Conservation (phyloP, 805 yeast species). For the Danielia reshetovae region DNA sequence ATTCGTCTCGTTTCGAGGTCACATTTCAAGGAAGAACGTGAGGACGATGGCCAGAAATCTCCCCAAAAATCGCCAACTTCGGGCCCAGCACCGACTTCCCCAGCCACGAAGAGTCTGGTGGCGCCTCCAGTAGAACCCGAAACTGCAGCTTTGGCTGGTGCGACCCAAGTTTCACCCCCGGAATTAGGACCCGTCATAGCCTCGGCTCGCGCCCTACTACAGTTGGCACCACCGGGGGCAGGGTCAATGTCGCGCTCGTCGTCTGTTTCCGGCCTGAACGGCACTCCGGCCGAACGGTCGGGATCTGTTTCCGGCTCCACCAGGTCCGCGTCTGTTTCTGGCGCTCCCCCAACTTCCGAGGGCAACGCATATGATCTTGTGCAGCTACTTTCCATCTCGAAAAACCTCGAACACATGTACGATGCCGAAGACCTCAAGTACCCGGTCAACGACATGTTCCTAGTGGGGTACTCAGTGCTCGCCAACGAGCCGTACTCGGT, state of each 20-base stretch:
- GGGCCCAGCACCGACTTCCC: not conserved
- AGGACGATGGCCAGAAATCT: not conserved
- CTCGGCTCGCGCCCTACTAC: slow-evolving; percentile 9
- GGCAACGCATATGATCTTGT: not conserved
- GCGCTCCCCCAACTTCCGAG: too few species aligned
- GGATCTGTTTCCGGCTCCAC: not conserved
- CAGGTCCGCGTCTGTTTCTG: not conserved
- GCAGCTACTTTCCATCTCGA: slow-evolving; percentile 26
- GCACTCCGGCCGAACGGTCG: not conserved
- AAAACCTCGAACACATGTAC: slow-evolving; percentile 19
- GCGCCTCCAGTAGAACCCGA: too few species aligned
- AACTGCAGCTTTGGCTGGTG: slow-evolving; percentile 1
- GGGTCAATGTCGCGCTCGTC: not conserved
- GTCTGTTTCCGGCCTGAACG: not conserved
- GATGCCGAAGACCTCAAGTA: slow-evolving; percentile 5
- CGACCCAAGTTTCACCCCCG: not conserved
- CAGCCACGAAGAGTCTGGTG: not conserved
- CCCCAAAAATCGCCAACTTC: not conserved
- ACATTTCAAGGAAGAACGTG: slow-evolving; percentile 2
- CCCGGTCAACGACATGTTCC: slow-evolving; percentile 24
- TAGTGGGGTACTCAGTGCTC: slow-evolving; percentile 30
- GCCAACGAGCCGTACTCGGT: slow-evolving; percentile 12
- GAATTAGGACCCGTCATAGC: slow-evolving; percentile 8
- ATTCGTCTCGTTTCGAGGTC: slow-evolving; percentile 15
- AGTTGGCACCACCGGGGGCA: slow-evolving; percentile 6